Evolutionary conservation across 2,329 filamentous ascomycete genomes (phyloP), one percentile per base, ranked within the genome.

Genomic region (Fusarium secorum): DNA sequence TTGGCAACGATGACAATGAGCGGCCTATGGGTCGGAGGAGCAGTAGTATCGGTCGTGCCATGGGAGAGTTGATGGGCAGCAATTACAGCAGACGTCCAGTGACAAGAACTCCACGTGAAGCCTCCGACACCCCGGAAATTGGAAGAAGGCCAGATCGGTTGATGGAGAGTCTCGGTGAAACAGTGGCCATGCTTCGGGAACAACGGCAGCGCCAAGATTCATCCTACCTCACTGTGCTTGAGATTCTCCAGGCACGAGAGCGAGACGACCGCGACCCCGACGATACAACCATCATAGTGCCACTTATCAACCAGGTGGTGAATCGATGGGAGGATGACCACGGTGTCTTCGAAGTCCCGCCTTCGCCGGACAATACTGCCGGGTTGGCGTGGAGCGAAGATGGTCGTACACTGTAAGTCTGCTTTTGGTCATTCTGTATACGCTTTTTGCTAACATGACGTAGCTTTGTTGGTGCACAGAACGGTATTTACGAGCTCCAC

Each of bases 401-500:
- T 74, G 89, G 89, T 4, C 83, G 83, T 49, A 84, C 81, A 26
- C 74, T 91, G 89, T 91, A 79, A 85, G 89, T 53, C 59, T 33
- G n/a, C 11, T 33, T 32, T 22, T 38, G 17, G 11, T 22, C 11
- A 13, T 35, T 35, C 24, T 26, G 14, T 10, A 22, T 26, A 20
- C 22, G 13, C 14, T 22, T 35, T 35, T 22, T 51, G 61, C 78
- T 78, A 57, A 78, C 18, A 41, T 24, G 7, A 55, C 20, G 30
- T 46, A 91, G 89, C 60, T 91, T 87, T 73, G 83, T 90, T 42
- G 89, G 87, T 24, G 87, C 89, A 36, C 90, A 93, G 76, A 89
- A 93, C 72, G 92, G 92, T 60, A 91, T 95, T 58, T 93, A 93
- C 75, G 91, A 94, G 80, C 89, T 93, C 74, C 86, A 85, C 36